A percentile compares a stretch with the other conserved stretches of the same genome.
These are phyloP conservation scores for Agastache rugosa DNA, from an alignment of 257 asterid genomes.

Conservation along the genomic window DNA sequence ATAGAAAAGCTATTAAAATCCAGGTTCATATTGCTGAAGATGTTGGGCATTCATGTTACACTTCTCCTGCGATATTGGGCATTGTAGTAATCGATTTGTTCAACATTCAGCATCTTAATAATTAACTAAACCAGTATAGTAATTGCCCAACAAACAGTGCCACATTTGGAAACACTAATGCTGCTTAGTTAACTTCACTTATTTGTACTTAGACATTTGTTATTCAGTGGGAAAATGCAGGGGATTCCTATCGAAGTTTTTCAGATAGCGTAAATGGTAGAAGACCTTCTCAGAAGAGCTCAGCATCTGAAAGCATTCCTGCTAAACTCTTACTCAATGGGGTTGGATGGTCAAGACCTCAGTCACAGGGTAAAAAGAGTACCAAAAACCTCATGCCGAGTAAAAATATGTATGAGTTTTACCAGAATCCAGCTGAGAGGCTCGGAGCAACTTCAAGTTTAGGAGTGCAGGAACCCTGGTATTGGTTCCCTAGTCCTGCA, in stretches of 20 bases:
- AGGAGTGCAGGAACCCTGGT: conserved; percentile 83
- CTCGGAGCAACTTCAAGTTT: conserved; percentile 48
- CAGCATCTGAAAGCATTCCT: conserved; percentile 60
- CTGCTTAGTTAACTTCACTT: conserved; percentile 25
- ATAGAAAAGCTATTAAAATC: conserved; percentile 9
- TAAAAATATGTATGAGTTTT: conserved; percentile 43
- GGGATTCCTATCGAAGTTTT: conserved; percentile 64
- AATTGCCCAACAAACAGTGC: conserved; percentile 30
- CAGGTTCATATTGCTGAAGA: conserved; percentile 1
- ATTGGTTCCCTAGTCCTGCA: conserved; percentile 90
- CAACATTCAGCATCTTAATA: conserved; percentile 2
- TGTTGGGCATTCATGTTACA: conserved; percentile 13
- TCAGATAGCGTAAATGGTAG: conserved; percentile 56
- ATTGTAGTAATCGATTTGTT: conserved; percentile 7
- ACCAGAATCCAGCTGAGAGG: conserved; percentile 59
- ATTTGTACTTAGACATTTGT: conserved; percentile 43
- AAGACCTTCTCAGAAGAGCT: conserved; percentile 52
- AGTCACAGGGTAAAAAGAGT: conserved; percentile 67
- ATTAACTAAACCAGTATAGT: conserved; percentile 1
- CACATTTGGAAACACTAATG: conserved; percentile 25
- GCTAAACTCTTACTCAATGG: conserved; percentile 76
- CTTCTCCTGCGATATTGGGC: conserved; percentile 26
- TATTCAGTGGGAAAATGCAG: conserved; percentile 86
- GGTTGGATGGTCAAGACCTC: conserved; percentile 90
- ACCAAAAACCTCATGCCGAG: conserved; percentile 47